Conservation (phyloP, 768 basidiomycete genomes). For the Chiua virens region DNA sequence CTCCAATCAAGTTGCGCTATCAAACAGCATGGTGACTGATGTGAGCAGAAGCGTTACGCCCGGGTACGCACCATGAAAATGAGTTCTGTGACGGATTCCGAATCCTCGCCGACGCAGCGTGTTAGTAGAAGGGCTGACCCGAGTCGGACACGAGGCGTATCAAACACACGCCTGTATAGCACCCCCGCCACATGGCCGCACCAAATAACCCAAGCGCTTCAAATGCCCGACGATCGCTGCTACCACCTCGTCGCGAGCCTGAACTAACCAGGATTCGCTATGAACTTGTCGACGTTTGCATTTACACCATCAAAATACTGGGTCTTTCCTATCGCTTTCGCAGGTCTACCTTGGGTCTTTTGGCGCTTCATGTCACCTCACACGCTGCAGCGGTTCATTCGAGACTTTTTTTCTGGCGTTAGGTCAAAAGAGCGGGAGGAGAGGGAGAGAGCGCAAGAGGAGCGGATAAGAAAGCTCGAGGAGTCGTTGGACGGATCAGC, state of each 20-base stretch:
- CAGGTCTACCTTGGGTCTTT: constrained; percentile 26
- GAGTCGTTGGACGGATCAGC: background rate
- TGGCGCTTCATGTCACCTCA: constrained; percentile 8
- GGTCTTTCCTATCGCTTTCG: constrained; percentile 29
- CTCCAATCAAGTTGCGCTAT: background rate
- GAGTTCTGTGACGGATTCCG: constrained; percentile 14
- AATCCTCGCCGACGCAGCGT: background rate
- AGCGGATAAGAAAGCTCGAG: constrained; percentile 18
- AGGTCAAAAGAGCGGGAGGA: constrained; percentile 25
- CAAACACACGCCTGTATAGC: constrained; percentile 22
- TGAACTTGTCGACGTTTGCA: constrained; percentile 31
- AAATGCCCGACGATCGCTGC: constrained; percentile 22
- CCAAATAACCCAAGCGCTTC: constrained; percentile 25
- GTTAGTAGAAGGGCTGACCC: too few species aligned
- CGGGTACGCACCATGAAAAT: constrained; percentile 6
- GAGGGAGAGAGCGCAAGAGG: constrained; percentile 11
- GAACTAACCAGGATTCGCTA: constrained; percentile 19
- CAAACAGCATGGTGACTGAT: constrained; percentile 17
- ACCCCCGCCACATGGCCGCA: constrained; percentile 28
- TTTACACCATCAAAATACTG: constrained; percentile 28
- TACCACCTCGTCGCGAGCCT: constrained; percentile 18
- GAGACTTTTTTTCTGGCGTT: background rate
- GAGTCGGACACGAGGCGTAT: constrained; percentile 20
- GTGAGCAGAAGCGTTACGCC: background rate
- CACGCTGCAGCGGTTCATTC: background rate